Evolutionary conservation across 176 grass and related monocot species (phyloP), one percentile per base, ranked within the genome.

Genomic region (Alloteropsis semialata): DNA sequence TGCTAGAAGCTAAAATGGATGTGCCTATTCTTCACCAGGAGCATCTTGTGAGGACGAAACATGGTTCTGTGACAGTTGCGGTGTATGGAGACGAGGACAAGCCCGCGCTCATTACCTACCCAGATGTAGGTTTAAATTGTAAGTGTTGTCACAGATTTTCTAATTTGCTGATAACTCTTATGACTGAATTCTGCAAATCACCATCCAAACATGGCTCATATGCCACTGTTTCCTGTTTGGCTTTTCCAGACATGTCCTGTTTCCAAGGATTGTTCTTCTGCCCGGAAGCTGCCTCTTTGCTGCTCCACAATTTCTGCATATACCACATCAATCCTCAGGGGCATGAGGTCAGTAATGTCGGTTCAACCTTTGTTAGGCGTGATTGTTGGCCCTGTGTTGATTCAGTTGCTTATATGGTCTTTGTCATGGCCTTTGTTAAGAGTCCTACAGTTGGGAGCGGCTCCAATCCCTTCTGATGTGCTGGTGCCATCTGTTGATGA

Each of bases 261-360:
- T 97, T 94, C 82, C 91, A 94, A 79, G 94, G 89, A 83, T 86
- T 97, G 77, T 75, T 97, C 46, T 92, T 97, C 69, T 97, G 89
- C 70, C 89, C 89, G 0, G 94, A 97, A 74, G 89, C 79, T 2
- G 82, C 82, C 43, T 90, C 91, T 54, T 64, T 97, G 58, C 87
- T 94, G 48, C 89, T 97, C 30, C 87, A 94, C 68, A 94, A 97
- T 56, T 97, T 97, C 78, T 97, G 94, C 55, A 83, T 97, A 67
- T 94, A 97, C 53, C 94, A 92, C 74, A 94, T 97, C 48, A 97
- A 79, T 75, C 94, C 94, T 77, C 91, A 86, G 24, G 94, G 94
- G 16, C 94, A 97, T 58, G 94, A 97, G 94, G 94, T 97, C 64
- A 33, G 80, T 81, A 65, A 77, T 73, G 74, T 25, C 21, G 8